Base-by-base conservation (phyloP, 169 alveolate genomes). In the Plasmodium blacklocki region DNA sequence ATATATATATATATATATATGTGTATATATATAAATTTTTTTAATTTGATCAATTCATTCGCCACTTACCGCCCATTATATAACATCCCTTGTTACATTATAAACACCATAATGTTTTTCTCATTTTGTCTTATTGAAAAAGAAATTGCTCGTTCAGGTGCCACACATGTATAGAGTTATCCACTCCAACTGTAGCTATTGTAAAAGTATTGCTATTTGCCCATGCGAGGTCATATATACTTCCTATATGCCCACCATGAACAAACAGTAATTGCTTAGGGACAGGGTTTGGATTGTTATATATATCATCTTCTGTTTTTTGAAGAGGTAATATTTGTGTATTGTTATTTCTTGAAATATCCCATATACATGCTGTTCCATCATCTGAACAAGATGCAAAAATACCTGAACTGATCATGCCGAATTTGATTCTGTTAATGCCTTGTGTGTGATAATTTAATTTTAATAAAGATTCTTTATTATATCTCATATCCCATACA, bases 361-460 rank as follows among this genome's bases (percentile, higher is more conserved):
- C 96, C 92, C 94, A 94, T 26, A 94, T 83, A 59, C 94, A 94
- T 45, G 93, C 93, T 47, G 93, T 75, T 8, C 89, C 72, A 74
- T 94, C 96, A 60, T 92, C 87, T 21, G 96, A 94, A 18, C 95
- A 83, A 8, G 96, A 78, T 23, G 94, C 96, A 66, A 94, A 88
- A 72, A 94, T 62, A 52, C 96, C 96, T 52, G 95, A 93, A 43
- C 83, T 73, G 54, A 90, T 89, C 80, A 87, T 72, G 80, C 92
- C 80, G 62, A 94, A 94, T 75, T 92, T 93, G 1, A 94, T 88
- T 66, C 93, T 91, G 47, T 87, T 90, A 63, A 94, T 89, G 21
- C 95, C 73, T 62, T 94, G 93, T 49, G 90, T 92, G 66, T 94
- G 96, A 67, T 94, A 93, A 47, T 75, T 83, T 47, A 94, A 43